These are phyloP conservation scores for Talaromyces piceae DNA, from an alignment of 2,329 filamentous ascomycete species.

Conservation along the genomic window DNA sequence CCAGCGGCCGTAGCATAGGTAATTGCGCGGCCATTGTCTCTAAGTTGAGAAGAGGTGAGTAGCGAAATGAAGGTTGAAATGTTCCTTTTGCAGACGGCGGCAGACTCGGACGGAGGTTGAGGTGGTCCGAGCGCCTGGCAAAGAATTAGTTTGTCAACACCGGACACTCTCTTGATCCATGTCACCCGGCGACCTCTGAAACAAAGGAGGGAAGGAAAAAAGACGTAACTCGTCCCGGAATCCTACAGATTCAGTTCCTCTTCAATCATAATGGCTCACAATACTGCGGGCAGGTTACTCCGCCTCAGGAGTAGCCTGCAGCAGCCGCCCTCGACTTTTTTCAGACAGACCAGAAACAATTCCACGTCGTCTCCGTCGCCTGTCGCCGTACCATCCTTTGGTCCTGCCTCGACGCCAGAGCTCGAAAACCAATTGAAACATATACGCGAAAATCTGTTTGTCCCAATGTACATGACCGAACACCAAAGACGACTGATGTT, in stretches of 20 bases:
- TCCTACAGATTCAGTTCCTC: too few species aligned
- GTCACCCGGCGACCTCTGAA: too few species aligned
- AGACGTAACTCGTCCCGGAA: too few species aligned
- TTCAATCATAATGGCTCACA: slow-evolving; percentile 31
- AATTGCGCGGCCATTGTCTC: slow-evolving; percentile 52
- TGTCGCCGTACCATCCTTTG: slow-evolving; percentile 31
- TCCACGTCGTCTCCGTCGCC: slow-evolving; percentile 14
- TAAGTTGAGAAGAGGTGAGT: slow-evolving; percentile 11
- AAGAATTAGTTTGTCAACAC: slow-evolving; percentile 23
- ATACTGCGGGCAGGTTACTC: slow-evolving; percentile 30
- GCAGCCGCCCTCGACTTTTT: slow-evolving; percentile 23
- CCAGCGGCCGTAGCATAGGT: slow-evolving; percentile 57
- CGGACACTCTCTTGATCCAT: neutral
- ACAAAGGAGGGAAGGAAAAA: too few species aligned
- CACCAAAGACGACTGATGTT: slow-evolving; percentile 35
- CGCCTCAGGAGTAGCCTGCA: slow-evolving; percentile 28
- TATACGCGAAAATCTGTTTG: slow-evolving; percentile 39
- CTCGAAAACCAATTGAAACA: slow-evolving; percentile 33
- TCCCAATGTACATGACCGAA: slow-evolving; percentile 31
- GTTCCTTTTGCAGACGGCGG: neutral
- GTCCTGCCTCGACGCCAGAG: slow-evolving; percentile 31
- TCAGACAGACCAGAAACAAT: slow-evolving; percentile 25
- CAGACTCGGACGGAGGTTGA: slow-evolving; percentile 18
- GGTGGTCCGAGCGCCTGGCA: slow-evolving; percentile 23
- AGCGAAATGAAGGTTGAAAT: slow-evolving; percentile 5